Percentiles rank a stretch among this genome's conserved stretches.
phyloP scores from a whole-genome alignment of 2,329 filamentous ascomycete species.

The Nemania bipapillata region DNA sequence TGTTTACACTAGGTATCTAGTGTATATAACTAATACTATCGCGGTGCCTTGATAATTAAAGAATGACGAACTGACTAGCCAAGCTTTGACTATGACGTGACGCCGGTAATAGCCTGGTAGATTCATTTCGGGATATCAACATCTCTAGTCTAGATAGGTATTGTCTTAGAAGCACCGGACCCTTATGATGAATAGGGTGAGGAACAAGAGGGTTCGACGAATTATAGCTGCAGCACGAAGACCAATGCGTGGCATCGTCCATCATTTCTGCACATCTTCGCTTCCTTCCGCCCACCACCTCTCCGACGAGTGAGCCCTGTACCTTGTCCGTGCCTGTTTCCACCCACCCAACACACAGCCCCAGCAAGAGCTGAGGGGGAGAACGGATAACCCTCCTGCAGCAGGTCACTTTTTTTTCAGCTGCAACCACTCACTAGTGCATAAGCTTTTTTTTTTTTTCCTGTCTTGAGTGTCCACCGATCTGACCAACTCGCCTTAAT shows the following conservation, averaged over 20 bases:
- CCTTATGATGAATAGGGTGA: not conserved
- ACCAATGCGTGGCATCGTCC: not conserved
- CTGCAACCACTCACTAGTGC: constrained; percentile 28
- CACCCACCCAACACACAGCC: constrained; percentile 26
- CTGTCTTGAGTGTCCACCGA: not conserved
- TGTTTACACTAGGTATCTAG: not conserved
- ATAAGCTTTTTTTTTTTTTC: constrained; percentile 25
- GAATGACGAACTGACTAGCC: not conserved
- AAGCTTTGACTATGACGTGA: not conserved
- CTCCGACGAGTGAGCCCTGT: not conserved
- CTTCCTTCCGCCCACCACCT: not conserved
- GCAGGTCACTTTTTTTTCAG: constrained; percentile 29
- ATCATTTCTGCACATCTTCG: not conserved
- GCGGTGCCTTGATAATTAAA: not conserved
- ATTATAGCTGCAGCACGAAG: not conserved
- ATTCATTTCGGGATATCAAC: constrained; percentile 3
- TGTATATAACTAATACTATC: not conserved
- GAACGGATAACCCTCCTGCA: constrained; percentile 15
- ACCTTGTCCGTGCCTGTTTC: not conserved
- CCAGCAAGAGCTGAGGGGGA: constrained; percentile 33
- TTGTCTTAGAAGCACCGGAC: no score
- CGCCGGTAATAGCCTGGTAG: constrained; percentile 2
- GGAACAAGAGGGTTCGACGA: not conserved
- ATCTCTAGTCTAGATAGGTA: not conserved
- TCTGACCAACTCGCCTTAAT: constrained; percentile 18